A percentile compares a stretch with the other conserved stretches of the same genome.
Evolutionary conservation across 768 basidiomycete species (phyloP).

Genomic region (Candolleomyces eurysporus): DNA sequence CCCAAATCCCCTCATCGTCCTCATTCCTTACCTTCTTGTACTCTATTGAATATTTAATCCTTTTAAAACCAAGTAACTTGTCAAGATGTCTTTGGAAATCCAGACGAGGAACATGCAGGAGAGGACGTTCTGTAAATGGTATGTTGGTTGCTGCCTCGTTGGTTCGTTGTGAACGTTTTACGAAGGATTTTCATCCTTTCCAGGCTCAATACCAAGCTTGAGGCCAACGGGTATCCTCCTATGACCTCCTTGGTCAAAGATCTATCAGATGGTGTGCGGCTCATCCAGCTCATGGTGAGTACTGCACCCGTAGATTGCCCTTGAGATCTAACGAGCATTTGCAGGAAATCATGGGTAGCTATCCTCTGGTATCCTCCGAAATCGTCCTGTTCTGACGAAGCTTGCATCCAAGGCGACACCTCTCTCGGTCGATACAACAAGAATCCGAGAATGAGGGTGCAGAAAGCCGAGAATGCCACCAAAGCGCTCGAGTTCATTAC

Average conservation of each 20-base stretch:
- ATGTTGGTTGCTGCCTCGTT: slow-evolving; percentile 7
- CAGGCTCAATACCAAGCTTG: slow-evolving; percentile 96
- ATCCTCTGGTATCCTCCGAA: not conserved
- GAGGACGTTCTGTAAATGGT: slow-evolving; percentile 93
- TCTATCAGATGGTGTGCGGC: slow-evolving; percentile 90
- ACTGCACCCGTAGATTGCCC: not conserved
- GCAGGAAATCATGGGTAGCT: slow-evolving; percentile 93
- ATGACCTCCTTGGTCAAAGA: slow-evolving; percentile 90
- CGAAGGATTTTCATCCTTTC: slow-evolving; percentile 7
- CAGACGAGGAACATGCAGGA: slow-evolving; percentile 68
- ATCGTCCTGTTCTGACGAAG: not conserved
- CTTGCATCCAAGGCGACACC: slow-evolving; percentile 60
- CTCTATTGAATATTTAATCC: not conserved
- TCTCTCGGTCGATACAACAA: slow-evolving; percentile 95
- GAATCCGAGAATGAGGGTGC: slow-evolving; percentile 86
- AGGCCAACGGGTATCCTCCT: slow-evolving; percentile 76
- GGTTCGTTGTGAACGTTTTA: not conserved
- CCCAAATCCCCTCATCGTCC: slow-evolving; percentile 8
- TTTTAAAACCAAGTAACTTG: not conserved
- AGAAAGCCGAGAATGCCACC: slow-evolving; percentile 98
- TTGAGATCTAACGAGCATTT: not conserved
- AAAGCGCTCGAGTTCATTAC: slow-evolving; percentile 96
- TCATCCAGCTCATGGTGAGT: slow-evolving; percentile 91
- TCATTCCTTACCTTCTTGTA: not conserved
- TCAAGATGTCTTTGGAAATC: slow-evolving; percentile 55